Base-by-base conservation (phyloP, 257 asterid species). In the Haberlea rhodopensis region DNA sequence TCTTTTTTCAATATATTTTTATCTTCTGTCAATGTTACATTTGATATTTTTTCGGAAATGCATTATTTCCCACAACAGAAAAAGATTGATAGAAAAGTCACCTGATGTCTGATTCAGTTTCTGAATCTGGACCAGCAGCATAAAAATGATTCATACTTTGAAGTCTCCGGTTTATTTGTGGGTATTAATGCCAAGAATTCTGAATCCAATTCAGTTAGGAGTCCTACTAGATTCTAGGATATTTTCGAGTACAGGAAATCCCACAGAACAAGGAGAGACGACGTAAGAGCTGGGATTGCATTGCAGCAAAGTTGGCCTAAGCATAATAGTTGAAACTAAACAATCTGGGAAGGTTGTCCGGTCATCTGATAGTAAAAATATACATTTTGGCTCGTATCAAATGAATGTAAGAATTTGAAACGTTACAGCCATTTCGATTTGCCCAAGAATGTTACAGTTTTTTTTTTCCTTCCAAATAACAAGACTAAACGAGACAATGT, bases 361-460 rank as follows among this genome's bases (percentile, higher is more conserved):
- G 29, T 70, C 84, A 13, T 78, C 87, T 8, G 82, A 78, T 67
- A 80, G 94, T 72, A 90, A 79, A 62, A 87, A 45, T 54, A 80
- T 85, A 73, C 71, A 83, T 75, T 74, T 85, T 55, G 89, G 88
- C n/a, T n/a, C n/a, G 60, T 80, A 83, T 22, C 90, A 85, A 55
- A 74, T 76, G 82, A 79, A 83, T 74, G 70, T 82, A 63, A 70
- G 52, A 59, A 57, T 78, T 48, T 77, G 73, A 4, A 66, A 80
- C 63, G 79, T 73, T 49, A 71, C 19, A 75, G 69, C 66, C 66
- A 63, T 63, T 70, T 32, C 60, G 68, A 37, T 65, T 74, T 86
- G 73, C 95, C 95, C 20, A 81, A 84, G 19, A 68, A 78, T 57
- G 77, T 82, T 63, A 71, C 78, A n/a, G 72, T 80, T 66, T 90